phyloP scores from a whole-genome alignment of 495 filamentous ascomycete genomes.

The Penicillium mononematosum region DNA sequence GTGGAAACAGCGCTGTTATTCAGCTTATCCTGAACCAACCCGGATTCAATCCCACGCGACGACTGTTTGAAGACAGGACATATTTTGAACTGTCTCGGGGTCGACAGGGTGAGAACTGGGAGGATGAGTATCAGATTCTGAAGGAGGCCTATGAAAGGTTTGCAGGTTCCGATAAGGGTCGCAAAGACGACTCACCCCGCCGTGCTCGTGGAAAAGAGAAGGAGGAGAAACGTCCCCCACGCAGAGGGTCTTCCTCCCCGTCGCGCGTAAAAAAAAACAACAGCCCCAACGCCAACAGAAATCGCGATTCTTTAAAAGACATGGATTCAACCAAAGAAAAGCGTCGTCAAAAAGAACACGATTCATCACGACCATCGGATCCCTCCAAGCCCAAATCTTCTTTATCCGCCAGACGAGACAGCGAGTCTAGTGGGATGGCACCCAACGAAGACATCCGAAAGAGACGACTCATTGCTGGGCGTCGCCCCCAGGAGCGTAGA shows the following conservation, averaged over 20 bases:
- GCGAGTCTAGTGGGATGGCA: conserved; percentile 31
- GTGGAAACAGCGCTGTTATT: conserved; percentile 81
- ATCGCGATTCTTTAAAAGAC: conserved; percentile 36
- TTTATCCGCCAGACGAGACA: conserved; percentile 31
- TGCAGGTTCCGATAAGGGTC: conserved; percentile 40
- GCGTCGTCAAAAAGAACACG: conserved; percentile 38
- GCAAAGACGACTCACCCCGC: conserved; percentile 50
- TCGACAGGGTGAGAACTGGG: conserved; percentile 81
- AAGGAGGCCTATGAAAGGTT: conserved; percentile 74
- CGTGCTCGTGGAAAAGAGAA: conserved; percentile 58
- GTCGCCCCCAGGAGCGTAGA: conserved; percentile 42
- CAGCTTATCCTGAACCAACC: conserved; percentile 74
- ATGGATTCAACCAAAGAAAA: conserved; percentile 30
- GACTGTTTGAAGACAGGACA: conserved; percentile 62
- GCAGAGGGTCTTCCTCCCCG: conserved; percentile 51
- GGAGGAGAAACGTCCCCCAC: conserved; percentile 47
- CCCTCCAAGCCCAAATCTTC: conserved; percentile 27
- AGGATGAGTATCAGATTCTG: conserved; percentile 80
- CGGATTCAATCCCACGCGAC: conserved; percentile 73
- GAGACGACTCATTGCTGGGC: conserved; percentile 44
- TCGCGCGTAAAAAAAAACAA: conserved; percentile 42
- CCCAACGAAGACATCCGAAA: conserved; percentile 42
- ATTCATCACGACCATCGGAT: conserved; percentile 34
- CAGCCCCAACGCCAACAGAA: conserved; percentile 32
- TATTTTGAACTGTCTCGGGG: conserved; percentile 84